A percentile compares a stretch with the other conserved stretches of the same genome.
phyloP scores from a whole-genome alignment of 2,329 filamentous ascomycete genomes.

The Scleromitrula shiraiana region DNA sequence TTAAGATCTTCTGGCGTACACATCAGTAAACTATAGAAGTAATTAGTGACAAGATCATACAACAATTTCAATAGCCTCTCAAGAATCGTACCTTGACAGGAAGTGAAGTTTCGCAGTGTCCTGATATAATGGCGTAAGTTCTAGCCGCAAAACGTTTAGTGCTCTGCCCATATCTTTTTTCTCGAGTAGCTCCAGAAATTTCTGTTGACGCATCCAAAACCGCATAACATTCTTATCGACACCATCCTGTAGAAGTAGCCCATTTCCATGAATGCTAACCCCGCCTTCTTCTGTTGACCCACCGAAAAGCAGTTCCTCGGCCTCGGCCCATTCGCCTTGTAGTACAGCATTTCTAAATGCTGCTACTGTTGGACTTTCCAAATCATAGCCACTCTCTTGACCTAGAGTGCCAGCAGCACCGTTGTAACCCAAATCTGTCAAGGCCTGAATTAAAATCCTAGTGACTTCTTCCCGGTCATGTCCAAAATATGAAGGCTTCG shows the following conservation, averaged over 20 bases:
- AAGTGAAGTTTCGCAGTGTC: slow-evolving; percentile 72
- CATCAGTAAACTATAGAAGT: slow-evolving; percentile 66
- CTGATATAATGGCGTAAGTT: slow-evolving; percentile 78
- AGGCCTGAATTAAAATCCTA: slow-evolving; percentile 80
- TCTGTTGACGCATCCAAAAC: slow-evolving; percentile 86
- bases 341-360: slow-evolving; percentile 76
- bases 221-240: slow-evolving; percentile 74
- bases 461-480: slow-evolving; percentile 92
- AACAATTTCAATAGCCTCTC: not conserved
- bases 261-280: slow-evolving; percentile 40
- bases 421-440: slow-evolving; percentile 82
- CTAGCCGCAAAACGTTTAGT: slow-evolving; percentile 73
- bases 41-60: slow-evolving; percentile 9
- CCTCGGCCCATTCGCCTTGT: slow-evolving; percentile 71
- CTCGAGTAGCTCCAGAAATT: slow-evolving; percentile 87
- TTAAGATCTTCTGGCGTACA: slow-evolving; percentile 73
- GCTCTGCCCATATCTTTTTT: slow-evolving; percentile 63
- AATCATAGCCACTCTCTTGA: slow-evolving; percentile 74
- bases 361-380: slow-evolving; percentile 82
- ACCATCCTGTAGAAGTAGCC: slow-evolving; percentile 65
- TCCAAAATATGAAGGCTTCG: slow-evolving; percentile 55
- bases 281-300: slow-evolving; percentile 36
- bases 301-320: slow-evolving; percentile 72
- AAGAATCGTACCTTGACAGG: slow-evolving; percentile 55
- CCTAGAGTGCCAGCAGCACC: slow-evolving; percentile 67